Percentiles rank a stretch among this genome's conserved stretches.
Evolutionary conservation across 208 protist genomes (phyloP).

Genomic region (Hexamita inflata): DNA sequence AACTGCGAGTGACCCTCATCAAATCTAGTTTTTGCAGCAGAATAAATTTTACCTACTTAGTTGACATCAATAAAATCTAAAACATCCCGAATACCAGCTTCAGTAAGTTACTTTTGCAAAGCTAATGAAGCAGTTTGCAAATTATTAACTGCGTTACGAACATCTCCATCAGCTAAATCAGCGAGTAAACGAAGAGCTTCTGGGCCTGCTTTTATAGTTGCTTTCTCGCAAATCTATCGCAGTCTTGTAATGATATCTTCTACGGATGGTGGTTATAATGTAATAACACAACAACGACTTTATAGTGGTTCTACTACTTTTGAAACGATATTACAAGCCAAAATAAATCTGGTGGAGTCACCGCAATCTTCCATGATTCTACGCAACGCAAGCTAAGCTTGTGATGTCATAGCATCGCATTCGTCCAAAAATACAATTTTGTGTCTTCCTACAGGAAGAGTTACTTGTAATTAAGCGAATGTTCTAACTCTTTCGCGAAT

Average conservation of each 20-base stretch:
- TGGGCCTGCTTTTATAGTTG: slow-evolving; percentile 68
- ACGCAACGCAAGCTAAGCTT: slow-evolving; percentile 33
- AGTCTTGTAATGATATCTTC: slow-evolving; percentile 31
- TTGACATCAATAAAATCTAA: background rate
- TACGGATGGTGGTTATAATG: slow-evolving; percentile 55
- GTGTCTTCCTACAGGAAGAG: slow-evolving; percentile 37
- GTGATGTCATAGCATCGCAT: slow-evolving; percentile 62
- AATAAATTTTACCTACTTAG: background rate
- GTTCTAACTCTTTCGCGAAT: slow-evolving; percentile 28
- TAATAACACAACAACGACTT: slow-evolving; percentile 66
- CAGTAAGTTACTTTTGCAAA: slow-evolving; percentile 65
- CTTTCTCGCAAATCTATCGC: slow-evolving; percentile 50
- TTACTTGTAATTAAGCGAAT: slow-evolving; percentile 32
- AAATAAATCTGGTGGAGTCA: slow-evolving; percentile 70
- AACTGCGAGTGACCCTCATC: too few species aligned
- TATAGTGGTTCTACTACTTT: slow-evolving; percentile 99
- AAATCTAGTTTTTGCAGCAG: too few species aligned
- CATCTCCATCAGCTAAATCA: slow-evolving; percentile 68
- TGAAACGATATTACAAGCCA: slow-evolving; percentile 93
- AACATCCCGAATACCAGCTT: background rate
- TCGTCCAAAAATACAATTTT: slow-evolving; percentile 62
- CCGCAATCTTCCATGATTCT: slow-evolving; percentile 35
- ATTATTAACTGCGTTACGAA: slow-evolving; percentile 76
- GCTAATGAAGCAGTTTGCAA: slow-evolving; percentile 80
- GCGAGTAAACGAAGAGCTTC: slow-evolving; percentile 84